Evolutionary conservation across 805 yeast genomes (phyloP).

Genomic region (Monosporozyma unispora): DNA sequence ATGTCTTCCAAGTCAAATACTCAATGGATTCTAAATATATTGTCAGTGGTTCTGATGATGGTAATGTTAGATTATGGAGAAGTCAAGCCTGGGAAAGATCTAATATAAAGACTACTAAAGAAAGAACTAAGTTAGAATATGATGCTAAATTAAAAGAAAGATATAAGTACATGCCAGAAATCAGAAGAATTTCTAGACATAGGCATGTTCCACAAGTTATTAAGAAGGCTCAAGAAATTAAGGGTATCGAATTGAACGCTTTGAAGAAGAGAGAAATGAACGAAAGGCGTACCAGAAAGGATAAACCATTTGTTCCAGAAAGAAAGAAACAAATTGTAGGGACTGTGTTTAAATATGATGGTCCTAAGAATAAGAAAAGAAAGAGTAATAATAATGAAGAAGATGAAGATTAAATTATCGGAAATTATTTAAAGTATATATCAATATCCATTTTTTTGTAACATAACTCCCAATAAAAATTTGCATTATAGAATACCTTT

Average conservation of each 20-base stretch:
- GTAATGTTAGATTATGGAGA: slow-evolving; percentile 92
- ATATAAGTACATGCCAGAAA: slow-evolving; percentile 94
- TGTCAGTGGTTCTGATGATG: slow-evolving; percentile 89
- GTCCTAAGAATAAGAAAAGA: slow-evolving; percentile 12
- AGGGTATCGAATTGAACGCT: slow-evolving; percentile 61
- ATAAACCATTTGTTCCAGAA: slow-evolving; percentile 55
- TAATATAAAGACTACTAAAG: slow-evolving; percentile 68
- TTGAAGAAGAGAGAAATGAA: slow-evolving; percentile 77
- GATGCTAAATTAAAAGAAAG: slow-evolving; percentile 87
- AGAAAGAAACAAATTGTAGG: slow-evolving; percentile 83
- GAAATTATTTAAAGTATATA: not conserved
- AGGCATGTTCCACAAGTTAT: slow-evolving; percentile 83
- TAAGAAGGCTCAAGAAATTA: slow-evolving; percentile 84
- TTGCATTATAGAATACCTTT: not conserved
- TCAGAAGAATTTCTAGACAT: slow-evolving; percentile 80
- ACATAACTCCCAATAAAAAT: not conserved
- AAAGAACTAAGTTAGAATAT: slow-evolving; percentile 78
- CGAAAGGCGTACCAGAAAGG: slow-evolving; percentile 66
- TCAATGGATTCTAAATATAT: slow-evolving; percentile 87
- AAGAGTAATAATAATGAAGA: slow-evolving; percentile 6
- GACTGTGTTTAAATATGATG: slow-evolving; percentile 53
- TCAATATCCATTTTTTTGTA: not conserved
- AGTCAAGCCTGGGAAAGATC: slow-evolving; percentile 77
- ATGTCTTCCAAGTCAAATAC: slow-evolving; percentile 73
- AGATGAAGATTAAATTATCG: slow-evolving; percentile 2